Evolutionary conservation across 139 green algal genomes (phyloP), one percentile per base, ranked within the genome.

Genomic region (Chlamydomonas applanata): DNA sequence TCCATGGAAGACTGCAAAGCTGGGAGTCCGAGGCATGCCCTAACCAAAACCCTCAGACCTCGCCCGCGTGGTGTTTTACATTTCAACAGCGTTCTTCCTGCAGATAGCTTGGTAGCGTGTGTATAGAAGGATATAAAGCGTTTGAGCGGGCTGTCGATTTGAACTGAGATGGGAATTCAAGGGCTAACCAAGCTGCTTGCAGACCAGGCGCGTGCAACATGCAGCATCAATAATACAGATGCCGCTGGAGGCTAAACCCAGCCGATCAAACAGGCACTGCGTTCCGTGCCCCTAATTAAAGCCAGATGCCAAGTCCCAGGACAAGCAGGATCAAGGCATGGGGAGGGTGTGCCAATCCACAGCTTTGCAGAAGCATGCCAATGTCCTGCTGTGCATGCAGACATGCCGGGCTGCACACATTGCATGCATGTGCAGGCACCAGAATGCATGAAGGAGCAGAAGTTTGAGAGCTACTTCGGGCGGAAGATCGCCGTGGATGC

Each of bases 391-490:
- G 13, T 45, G 60, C 13, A 40, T 45, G 60, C 29, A 40, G 4
- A 36, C 25, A 40, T 45, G 29, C 60, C 4, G 25, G 17, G 57
- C 14, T 29, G 57, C 24, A 65, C 17, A 65, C 24, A 29, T 29
- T 25, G 4, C 17, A n/a, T 36, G 60, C 13, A 27, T 33, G 54
- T 62, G 22, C 69, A 77, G 69, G 59, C 91, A 9, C 86, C 91
- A 0, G 82, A 73, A 0, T 88, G 79, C 77, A 88, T 94, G 65
- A 91, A 89, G 36, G 91, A 97, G 71, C 85, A 93, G 29, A 97
- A 97, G 72, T 97, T 99, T 63, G 92, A 98, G n/a, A 92, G 88
- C 56, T 98, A 97, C 75, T 98, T 99, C 79, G 96, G 95, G 2
- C 79, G 96, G 4, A 97, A 96, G 72, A 92, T 99, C 67, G 96